Conservation (phyloP, 2,329 filamentous ascomycete species). For the Colletotrichum sp. region DNA sequence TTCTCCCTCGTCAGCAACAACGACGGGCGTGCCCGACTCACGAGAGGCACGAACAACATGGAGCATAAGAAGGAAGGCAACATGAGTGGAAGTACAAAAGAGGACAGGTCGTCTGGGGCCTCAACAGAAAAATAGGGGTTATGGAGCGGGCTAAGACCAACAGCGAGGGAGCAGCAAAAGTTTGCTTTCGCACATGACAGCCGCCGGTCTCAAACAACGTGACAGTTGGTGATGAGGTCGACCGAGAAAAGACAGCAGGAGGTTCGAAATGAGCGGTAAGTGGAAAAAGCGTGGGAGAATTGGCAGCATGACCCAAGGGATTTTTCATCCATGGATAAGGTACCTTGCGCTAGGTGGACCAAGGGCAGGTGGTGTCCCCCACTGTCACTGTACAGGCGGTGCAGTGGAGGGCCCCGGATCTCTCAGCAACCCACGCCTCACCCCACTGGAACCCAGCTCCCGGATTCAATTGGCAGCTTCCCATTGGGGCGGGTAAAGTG, state of each 20-base stretch:
- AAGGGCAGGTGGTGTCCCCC: neutral
- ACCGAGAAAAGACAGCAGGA: neutral
- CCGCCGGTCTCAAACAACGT: neutral
- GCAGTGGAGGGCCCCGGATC: neutral
- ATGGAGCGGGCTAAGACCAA: neutral
- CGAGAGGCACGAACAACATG: neutral
- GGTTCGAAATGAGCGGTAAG: constrained; percentile 11
- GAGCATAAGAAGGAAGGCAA: neutral
- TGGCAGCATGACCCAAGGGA: neutral
- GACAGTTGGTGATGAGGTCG: neutral
- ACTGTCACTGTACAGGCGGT: neutral
- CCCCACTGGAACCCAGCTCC: constrained; percentile 6
- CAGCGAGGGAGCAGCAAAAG: neutral
- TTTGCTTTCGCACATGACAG: neutral
- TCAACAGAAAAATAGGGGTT: neutral
- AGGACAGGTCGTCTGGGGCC: neutral
- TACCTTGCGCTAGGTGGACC: too few relatives aligned
- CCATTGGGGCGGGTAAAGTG: constrained; percentile 19
- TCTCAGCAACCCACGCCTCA: neutral
- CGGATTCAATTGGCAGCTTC: neutral
- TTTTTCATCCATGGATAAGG: neutral
- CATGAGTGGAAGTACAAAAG: neutral
- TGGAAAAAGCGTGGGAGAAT: neutral
- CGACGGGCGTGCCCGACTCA: neutral
- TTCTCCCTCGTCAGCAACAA: neutral